phyloP scores from a whole-genome alignment of 225 moss, liverwort and hornwort genomes.

The Asterella californica region DNA sequence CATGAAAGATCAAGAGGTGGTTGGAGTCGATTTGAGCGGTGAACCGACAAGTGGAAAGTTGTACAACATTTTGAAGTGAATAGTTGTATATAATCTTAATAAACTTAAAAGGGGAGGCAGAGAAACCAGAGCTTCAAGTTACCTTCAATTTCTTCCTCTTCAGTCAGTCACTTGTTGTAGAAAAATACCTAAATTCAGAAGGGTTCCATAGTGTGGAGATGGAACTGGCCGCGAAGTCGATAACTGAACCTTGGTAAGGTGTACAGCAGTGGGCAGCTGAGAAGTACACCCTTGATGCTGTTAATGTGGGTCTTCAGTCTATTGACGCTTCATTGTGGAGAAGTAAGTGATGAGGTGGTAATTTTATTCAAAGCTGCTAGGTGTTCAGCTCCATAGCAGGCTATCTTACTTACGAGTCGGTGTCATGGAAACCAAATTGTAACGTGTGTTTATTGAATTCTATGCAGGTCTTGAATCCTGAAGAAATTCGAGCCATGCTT shows the following conservation, averaged over 20 bases:
- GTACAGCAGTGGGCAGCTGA: background rate
- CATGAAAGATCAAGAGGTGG: slow-evolving; percentile 62
- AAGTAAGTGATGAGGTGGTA: slow-evolving; percentile 40
- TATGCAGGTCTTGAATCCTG: slow-evolving; percentile 55
- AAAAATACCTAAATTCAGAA: background rate
- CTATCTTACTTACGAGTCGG: background rate
- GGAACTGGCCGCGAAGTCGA: background rate
- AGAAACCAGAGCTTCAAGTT: background rate
- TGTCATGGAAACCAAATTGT: background rate
- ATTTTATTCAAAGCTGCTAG: background rate
- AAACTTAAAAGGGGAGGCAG: background rate
- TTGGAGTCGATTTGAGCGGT: slow-evolving; percentile 83
- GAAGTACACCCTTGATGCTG: slow-evolving; percentile 36
- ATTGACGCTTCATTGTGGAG: slow-evolving; percentile 86
- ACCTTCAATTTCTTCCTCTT: background rate
- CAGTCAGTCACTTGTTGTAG: background rate
- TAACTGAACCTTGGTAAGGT: background rate
- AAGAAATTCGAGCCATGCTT: slow-evolving; percentile 77
- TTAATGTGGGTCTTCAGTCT: slow-evolving; percentile 65
- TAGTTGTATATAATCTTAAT: background rate
- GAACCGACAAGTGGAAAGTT: slow-evolving; percentile 74
- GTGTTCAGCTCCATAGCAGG: background rate
- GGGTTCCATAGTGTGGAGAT: background rate
- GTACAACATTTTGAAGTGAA: slow-evolving; percentile 23
- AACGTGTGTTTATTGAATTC: background rate